Evolutionary conservation across 306 rosid genomes (phyloP).

Genomic region (Ormosia emarginata): DNA sequence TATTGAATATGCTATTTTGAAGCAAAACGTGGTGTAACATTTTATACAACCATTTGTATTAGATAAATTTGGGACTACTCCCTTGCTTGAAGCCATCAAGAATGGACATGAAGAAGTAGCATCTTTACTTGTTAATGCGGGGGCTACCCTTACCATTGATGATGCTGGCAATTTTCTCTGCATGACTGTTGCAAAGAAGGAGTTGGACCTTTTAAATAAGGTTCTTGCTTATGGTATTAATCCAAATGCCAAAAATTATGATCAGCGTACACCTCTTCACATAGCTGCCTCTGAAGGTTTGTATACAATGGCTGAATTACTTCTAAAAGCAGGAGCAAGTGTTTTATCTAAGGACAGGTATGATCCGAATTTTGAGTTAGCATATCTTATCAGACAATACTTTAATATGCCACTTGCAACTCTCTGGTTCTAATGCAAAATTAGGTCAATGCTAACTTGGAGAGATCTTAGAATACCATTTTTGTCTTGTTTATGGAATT

Average conservation of each 20-base stretch:
- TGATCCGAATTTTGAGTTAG: not conserved
- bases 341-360: constrained; percentile 65
- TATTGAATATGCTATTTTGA: not conserved
- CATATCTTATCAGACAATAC: not conserved
- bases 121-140: constrained; percentile 45
- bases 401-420: not conserved
- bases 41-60: not conserved
- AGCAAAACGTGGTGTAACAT: not conserved
- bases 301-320: constrained; percentile 38
- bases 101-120: constrained; percentile 54
- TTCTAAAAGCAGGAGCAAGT: constrained; percentile 64
- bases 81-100: constrained; percentile 68
- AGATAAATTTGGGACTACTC: constrained; percentile 68
- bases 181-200: constrained; percentile 39
- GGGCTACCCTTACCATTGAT: constrained; percentile 51
- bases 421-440: not conserved
- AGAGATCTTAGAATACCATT: not conserved
- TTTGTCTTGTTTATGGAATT: not conserved
- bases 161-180: constrained; percentile 60
- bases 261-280: constrained; percentile 59
- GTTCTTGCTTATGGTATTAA: constrained; percentile 46
- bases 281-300: constrained; percentile 66
- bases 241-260: constrained; percentile 66
- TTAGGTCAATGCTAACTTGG: not conserved
- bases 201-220: constrained; percentile 37